A percentile compares a stretch with the other conserved stretches of the same genome.
Evolutionary conservation across 2,329 filamentous ascomycete genomes (phyloP).

Genomic region (Chaetoscypha palmicola): DNA sequence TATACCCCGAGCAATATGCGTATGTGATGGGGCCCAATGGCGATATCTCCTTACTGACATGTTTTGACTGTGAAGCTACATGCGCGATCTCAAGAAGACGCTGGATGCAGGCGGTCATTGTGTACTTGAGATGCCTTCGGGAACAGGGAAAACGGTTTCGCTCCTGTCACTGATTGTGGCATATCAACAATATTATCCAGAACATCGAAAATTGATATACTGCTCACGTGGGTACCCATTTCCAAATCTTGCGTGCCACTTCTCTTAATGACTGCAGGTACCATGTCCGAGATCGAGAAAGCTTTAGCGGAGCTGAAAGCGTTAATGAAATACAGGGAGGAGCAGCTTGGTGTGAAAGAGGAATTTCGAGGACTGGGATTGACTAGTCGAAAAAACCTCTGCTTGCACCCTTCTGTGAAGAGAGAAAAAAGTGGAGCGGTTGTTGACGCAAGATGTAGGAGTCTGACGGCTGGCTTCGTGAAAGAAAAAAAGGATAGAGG

Average conservation of each 20-base stretch:
- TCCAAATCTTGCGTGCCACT: neutral
- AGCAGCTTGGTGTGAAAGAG: conserved; percentile 84
- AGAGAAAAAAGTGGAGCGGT: conserved; percentile 90
- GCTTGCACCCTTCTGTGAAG: conserved; percentile 91
- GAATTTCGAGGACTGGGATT: conserved; percentile 89
- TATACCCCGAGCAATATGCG: conserved; percentile 59
- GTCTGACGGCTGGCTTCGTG: conserved; percentile 91
- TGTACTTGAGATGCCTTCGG: conserved; percentile 97
- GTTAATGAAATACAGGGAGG: conserved; percentile 87
- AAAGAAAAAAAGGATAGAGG: conserved; percentile 96
- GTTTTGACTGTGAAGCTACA: conserved; percentile 49
- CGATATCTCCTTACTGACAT: no score
- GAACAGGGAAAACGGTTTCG: conserved; percentile 95
- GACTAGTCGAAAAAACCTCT: conserved; percentile 95
- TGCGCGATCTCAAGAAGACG: conserved; percentile 81
- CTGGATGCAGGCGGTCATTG: conserved; percentile 93
- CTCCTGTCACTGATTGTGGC: conserved; percentile 91
- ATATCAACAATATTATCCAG: conserved; percentile 89
- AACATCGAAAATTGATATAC: conserved; percentile 94
- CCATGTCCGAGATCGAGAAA: conserved; percentile 99
- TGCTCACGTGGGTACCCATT: conserved; percentile 63
- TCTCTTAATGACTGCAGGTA: conserved; percentile 45
- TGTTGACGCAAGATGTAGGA: conserved; percentile 93
- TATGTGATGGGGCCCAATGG: no score
- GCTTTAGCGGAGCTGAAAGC: conserved; percentile 84